Percentiles rank a stretch among this genome's conserved stretches.
Evolutionary conservation across 768 basidiomycete genomes (phyloP).

Genomic region (Amanita muscaria): DNA sequence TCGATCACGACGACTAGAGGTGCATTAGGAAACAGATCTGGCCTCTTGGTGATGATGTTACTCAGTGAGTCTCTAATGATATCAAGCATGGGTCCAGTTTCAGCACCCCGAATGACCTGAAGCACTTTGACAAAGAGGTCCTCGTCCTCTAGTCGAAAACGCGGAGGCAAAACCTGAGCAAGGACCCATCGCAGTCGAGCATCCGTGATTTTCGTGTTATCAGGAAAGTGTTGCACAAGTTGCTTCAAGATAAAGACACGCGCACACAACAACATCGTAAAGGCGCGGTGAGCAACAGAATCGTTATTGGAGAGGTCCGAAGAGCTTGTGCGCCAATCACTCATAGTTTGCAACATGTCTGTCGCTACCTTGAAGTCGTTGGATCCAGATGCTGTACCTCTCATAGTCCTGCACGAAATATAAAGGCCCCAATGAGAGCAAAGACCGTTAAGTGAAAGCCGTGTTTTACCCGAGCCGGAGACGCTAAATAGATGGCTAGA

Average conservation of each 20-base stretch:
- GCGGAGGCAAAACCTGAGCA: conserved; percentile 10
- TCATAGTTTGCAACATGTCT: no score
- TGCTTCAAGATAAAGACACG: background rate
- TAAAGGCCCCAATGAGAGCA: no score
- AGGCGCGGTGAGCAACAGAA: no score
- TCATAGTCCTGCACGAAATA: no score
- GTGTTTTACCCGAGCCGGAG: no score
- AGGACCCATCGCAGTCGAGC: conserved; percentile 10
- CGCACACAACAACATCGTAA: no score
- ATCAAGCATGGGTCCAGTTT: background rate
- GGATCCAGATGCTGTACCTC: no score
- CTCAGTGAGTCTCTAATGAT: background rate
- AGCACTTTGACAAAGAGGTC: conserved; percentile 1
- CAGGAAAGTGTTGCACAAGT: conserved; percentile 5
- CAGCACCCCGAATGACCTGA: background rate
- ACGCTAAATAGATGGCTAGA: no score
- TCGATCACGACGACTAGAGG: conserved; percentile 5
- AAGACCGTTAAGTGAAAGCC: no score
- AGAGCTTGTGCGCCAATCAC: no score
- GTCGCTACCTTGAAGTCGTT: no score
- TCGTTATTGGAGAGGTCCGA: no score
- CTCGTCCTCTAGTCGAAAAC: background rate
- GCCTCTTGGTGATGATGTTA: conserved; percentile 1
- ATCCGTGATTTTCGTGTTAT: background rate
- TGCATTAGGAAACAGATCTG: conserved; percentile 8